Evolutionary conservation across 1,139 yeast genomes (phyloP).

Genomic region (Diutina pseudorugosa): DNA sequence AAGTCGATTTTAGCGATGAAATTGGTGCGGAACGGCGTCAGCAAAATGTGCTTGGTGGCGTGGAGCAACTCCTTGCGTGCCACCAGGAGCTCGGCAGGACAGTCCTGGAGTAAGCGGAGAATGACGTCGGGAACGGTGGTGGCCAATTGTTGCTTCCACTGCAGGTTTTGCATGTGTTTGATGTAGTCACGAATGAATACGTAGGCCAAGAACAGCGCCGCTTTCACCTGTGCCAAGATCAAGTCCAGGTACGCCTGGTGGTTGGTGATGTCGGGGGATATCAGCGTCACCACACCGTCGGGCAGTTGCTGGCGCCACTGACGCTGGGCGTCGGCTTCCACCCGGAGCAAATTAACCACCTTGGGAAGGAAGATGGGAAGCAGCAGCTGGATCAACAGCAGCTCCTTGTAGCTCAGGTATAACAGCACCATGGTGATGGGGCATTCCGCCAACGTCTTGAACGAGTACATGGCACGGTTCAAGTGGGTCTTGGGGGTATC

Average conservation of each 20-base stretch:
- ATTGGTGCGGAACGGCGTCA: constrained; percentile 73
- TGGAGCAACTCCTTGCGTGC: constrained; percentile 89
- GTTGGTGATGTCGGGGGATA: constrained; percentile 59
- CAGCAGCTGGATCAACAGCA: constrained; percentile 52
- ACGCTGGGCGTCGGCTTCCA: constrained; percentile 53
- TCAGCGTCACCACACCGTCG: constrained; percentile 39
- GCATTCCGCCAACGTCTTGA: constrained; percentile 89
- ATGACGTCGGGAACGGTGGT: constrained; percentile 76
- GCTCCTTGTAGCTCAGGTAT: constrained; percentile 68
- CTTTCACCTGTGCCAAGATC: constrained; percentile 90
- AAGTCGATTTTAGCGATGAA: constrained; percentile 81
- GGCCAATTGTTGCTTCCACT: constrained; percentile 19
- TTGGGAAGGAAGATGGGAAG: constrained; percentile 74
- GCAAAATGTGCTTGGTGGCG: constrained; percentile 86
- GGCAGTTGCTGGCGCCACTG: constrained; percentile 43
- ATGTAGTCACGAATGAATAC: constrained; percentile 76
- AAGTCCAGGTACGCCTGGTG: constrained; percentile 81
- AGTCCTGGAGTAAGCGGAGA: constrained; percentile 77
- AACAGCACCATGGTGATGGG: constrained; percentile 93
- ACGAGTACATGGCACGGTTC: constrained; percentile 59
- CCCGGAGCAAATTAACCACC: constrained; percentile 58
- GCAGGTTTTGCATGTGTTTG: constrained; percentile 48
- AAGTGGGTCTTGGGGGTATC: constrained; percentile 13
- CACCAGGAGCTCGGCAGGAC: constrained; percentile 90
- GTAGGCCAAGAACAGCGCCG: constrained; percentile 90